Base-by-base conservation (phyloP, 2,329 filamentous ascomycete genomes). In the Aureobasidium sp. region DNA sequence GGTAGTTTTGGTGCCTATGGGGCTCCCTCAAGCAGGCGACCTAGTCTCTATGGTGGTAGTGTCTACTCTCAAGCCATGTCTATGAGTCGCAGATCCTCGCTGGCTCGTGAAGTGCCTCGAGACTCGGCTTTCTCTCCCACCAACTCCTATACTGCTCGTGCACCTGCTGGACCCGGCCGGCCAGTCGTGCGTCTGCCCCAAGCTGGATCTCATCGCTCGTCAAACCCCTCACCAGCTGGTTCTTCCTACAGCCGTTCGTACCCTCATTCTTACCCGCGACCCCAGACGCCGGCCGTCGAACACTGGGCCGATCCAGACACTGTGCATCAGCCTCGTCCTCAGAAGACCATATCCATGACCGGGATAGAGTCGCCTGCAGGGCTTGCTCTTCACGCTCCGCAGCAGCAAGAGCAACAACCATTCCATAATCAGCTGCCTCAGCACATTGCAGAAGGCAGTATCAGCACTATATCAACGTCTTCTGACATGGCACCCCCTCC, bases 381-480 rank as follows among this genome's bases (percentile, higher is more conserved):
- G 67, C 77, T 85, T 75, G 78, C 79, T 32, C 79, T 81, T 69
- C 81, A 82, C 59, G 81, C 82, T 65, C 82, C 84, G 14, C 83
- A 84, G 68, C 81, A 84, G 66, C 83, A 87, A 70, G 81, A 88
- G 68, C 88, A 93, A 68, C 90, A 92, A 71, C 90, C 92, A 0
- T 97, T 97, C 79, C 91, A 96, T 67, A 92, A 96, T 68, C 92
- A 97, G 74, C 86, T 96, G n/a, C 93, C 92, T 2, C 76, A 87
- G 4, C 88, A 92, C 67, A 82, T 91, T 51, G 79, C 79, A 64
- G 81, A 81, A 54, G 51, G 59, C 51, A 61, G 53, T 29, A 60
- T 62, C 29, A 61, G 51, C 32, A 61, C 57, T n/a, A 70, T 72
- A 41, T 84, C 83, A 63, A 77, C 78, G 29, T 81, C 83, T 51